Base-by-base conservation (phyloP, 805 yeast genomes). In the Naumovozyma dairenensis region DNA sequence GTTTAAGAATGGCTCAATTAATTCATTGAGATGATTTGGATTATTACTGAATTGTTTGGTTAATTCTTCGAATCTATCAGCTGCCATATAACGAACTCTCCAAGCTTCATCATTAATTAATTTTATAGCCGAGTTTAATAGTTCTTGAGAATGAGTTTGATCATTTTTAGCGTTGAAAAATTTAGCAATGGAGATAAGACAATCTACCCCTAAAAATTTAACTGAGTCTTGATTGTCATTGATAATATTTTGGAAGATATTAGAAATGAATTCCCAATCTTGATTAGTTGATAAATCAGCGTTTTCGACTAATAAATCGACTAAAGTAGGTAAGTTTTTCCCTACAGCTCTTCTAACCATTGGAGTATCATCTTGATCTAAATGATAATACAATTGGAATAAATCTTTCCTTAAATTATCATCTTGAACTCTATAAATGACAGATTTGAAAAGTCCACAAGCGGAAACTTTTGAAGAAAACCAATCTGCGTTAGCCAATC, bases 81-180 rank as follows among this genome's bases (percentile, higher is more conserved):
- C 95, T 21, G 94, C 94, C 78, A 92, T 86, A 62, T 89, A 92
- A 52, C 98, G 78, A 37, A 92, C 97, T 60, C 98, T 77, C 99
- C 99, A 92, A 52, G 94, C 80, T 60, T 83, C 85, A 63, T 92
- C 98, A 43, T 69, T 72, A 38, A 84, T 78, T 45, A 92, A 68
- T 43, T 74, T 74, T 43, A 80, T 68, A 2, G 94, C 70, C 43
- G 78, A 72, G 33, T 68, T 65, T 40, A 81, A 66, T 37, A 81
- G 65, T 44, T 78, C 81, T 31, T 71, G 67, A 45, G 74, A 69
- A 55, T 77, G 82, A 14, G 76, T 60, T 15, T 51, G 56, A 45
- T 79, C 84, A 35, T 69, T 58, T 39, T 71, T 71, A 13, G 63
- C 58, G 44, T 75, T 75, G 63, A 78, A 76, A 51, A 75, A 78